phyloP scores from a whole-genome alignment of 2,329 filamentous ascomycete species.

The Microdochium trichocladiopsis region DNA sequence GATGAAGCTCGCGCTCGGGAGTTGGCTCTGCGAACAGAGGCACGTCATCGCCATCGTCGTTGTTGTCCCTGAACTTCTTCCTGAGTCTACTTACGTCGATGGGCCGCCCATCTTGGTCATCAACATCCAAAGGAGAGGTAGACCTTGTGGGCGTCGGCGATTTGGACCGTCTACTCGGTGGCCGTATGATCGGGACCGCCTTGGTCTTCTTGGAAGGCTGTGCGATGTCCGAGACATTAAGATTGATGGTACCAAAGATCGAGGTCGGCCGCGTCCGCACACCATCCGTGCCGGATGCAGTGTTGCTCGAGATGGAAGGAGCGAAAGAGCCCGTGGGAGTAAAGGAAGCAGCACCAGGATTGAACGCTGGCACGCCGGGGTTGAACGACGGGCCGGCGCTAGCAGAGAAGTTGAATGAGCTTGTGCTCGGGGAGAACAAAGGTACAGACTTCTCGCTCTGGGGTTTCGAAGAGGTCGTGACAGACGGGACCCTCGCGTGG shows the following conservation, averaged over 20 bases:
- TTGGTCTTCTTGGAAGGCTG: slow-evolving; percentile 69
- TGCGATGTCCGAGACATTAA: slow-evolving; percentile 52
- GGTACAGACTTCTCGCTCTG: slow-evolving; percentile 66
- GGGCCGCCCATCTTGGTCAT: slow-evolving; percentile 55
- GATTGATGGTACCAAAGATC: slow-evolving; percentile 65
- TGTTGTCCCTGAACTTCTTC: slow-evolving; percentile 56
- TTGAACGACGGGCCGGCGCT: slow-evolving; percentile 55
- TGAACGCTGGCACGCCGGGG: slow-evolving; percentile 59
- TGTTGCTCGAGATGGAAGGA: slow-evolving; percentile 37
- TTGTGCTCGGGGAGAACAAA: slow-evolving; percentile 61
- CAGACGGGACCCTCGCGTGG: slow-evolving; percentile 33
- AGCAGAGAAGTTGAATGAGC: slow-evolving; percentile 60
- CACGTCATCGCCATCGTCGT: slow-evolving; percentile 63
- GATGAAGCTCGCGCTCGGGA: slow-evolving; percentile 21
- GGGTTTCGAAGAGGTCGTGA: slow-evolving; percentile 22
- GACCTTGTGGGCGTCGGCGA: slow-evolving; percentile 7
- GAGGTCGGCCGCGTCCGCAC: slow-evolving; percentile 33
- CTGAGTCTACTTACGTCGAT: slow-evolving; percentile 68
- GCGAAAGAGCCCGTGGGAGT: slow-evolving; percentile 50
- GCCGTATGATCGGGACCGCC: slow-evolving; percentile 72
- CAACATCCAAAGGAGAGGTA: slow-evolving; percentile 11
- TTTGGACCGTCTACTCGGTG: slow-evolving; percentile 42
- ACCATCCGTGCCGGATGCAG: slow-evolving; percentile 36
- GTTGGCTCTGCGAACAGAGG: slow-evolving; percentile 63
- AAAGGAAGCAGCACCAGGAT: slow-evolving; percentile 71